phyloP scores from a whole-genome alignment of 768 basidiomycete genomes.

The Tylopilus plumbeoviolaceoides region DNA sequence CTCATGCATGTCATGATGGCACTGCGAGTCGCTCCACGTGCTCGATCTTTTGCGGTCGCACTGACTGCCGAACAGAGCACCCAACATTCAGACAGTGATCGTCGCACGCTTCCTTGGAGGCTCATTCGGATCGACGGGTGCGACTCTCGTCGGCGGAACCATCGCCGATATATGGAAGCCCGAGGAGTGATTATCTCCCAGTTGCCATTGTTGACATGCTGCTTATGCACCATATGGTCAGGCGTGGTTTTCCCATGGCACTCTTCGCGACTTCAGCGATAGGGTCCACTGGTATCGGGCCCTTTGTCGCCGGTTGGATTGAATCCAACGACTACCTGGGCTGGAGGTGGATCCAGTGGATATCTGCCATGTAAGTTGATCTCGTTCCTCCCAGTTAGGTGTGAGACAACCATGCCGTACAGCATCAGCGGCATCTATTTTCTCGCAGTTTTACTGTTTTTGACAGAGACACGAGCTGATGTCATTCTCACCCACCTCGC shows the following conservation, averaged over 20 bases:
- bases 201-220: background rate
- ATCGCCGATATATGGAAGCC: slow-evolving; percentile 67
- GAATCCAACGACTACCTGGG: slow-evolving; percentile 52
- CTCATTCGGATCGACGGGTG: slow-evolving; percentile 62
- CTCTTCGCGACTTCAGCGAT: slow-evolving; percentile 62
- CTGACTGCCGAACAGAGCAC: slow-evolving; percentile 27
- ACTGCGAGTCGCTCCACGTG: slow-evolving; percentile 16
- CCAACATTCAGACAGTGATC: slow-evolving; percentile 59
- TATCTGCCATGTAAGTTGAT: slow-evolving; percentile 54
- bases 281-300: slow-evolving; percentile 59
- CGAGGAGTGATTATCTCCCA: slow-evolving; percentile 43
- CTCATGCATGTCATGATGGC: slow-evolving; percentile 45
- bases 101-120: slow-evolving; percentile 63
- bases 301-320: slow-evolving; percentile 62
- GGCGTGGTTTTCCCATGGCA: slow-evolving; percentile 77
- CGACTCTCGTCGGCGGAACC: slow-evolving; percentile 73
- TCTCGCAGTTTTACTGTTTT: slow-evolving; percentile 45
- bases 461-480: slow-evolving; percentile 71
- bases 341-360: slow-evolving; percentile 88
- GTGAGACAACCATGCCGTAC: slow-evolving; percentile 1
- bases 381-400: background rate
- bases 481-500: slow-evolving; percentile 70
- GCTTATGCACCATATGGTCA: slow-evolving; percentile 28
- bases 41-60: background rate
- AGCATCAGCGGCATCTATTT: slow-evolving; percentile 54